Evolutionary conservation across 78 protist genomes (phyloP).

Genomic region (Dictyostelium capitatum): DNA sequence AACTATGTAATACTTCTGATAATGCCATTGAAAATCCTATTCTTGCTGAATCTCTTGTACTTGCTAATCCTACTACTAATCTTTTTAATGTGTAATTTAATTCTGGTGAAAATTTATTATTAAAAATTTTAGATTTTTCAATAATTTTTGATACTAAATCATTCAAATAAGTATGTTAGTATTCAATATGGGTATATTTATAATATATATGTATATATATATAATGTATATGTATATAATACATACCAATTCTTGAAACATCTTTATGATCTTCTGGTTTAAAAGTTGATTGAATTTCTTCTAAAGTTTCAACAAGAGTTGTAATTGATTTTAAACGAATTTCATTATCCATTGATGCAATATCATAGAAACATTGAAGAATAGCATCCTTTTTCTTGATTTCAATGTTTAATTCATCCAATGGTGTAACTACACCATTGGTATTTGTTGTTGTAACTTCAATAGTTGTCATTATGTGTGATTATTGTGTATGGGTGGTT

Average conservation of each 20-base stretch:
- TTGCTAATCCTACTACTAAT: slow-evolving; percentile 58
- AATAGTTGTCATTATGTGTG: background rate
- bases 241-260: slow-evolving; percentile 58
- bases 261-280: slow-evolving; percentile 63
- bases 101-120: slow-evolving; percentile 40
- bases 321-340: slow-evolving; percentile 47
- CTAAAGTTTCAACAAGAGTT: slow-evolving; percentile 22
- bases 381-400: slow-evolving; percentile 56
- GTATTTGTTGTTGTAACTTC: background rate
- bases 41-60: slow-evolving; percentile 47
- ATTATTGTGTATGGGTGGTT: too few relatives aligned
- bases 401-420: slow-evolving; percentile 33
- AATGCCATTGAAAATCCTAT: slow-evolving; percentile 69
- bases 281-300: slow-evolving; percentile 32
- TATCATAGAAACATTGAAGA: slow-evolving; percentile 67
- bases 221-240: background rate
- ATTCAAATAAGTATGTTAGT: background rate
- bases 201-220: background rate
- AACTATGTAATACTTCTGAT: slow-evolving; percentile 35
- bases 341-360: slow-evolving; percentile 44
- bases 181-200: background rate
- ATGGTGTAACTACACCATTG: slow-evolving; percentile 26
- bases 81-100: slow-evolving; percentile 63
- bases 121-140: slow-evolving; percentile 22
- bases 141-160: slow-evolving; percentile 50